Percentiles rank a stretch among this genome's conserved stretches.
Evolutionary conservation across 805 yeast species (phyloP).

Genomic region (Kuraishia floccosa): DNA sequence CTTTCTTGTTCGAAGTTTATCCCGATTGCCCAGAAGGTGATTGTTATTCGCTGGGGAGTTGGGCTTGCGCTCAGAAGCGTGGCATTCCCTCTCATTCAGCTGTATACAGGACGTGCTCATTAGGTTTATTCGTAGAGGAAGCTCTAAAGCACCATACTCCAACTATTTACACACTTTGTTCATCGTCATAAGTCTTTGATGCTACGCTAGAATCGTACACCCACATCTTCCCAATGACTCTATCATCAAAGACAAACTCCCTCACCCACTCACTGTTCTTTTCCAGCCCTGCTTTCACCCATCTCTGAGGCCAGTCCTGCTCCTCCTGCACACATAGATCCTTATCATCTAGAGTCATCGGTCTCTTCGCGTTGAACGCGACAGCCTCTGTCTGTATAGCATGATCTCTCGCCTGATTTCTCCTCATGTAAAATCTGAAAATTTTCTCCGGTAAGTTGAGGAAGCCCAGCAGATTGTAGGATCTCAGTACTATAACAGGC

Average conservation of each 20-base stretch:
- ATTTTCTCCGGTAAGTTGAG: constrained; percentile 64
- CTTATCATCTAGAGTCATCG: constrained; percentile 33
- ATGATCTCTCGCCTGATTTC: constrained; percentile 58
- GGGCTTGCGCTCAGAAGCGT: too few species aligned
- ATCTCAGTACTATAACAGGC: constrained; percentile 66
- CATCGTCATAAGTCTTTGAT: too few species aligned
- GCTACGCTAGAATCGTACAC: too few species aligned
- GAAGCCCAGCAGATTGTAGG: constrained; percentile 75
- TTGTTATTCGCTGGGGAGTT: too few species aligned
- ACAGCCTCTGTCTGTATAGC: constrained; percentile 44
- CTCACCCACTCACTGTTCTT: constrained; percentile 83
- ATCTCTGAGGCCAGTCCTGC: constrained; percentile 73
- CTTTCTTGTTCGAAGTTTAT: too few species aligned
- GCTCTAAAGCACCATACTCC: too few species aligned
- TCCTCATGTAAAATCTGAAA: constrained; percentile 64
- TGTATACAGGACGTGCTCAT: too few species aligned
- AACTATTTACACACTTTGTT: too few species aligned
- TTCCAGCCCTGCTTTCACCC: constrained; percentile 71
- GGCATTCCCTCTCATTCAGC: too few species aligned
- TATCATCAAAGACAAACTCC: constrained; percentile 57
- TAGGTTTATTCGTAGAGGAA: too few species aligned
- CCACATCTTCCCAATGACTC: constrained; percentile 44
- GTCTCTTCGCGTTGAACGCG: constrained; percentile 41
- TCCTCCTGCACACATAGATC: constrained; percentile 51
- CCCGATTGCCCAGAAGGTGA: too few species aligned